Evolutionary conservation across 2,329 filamentous ascomycete genomes (phyloP), one percentile per base, ranked within the genome.

Genomic region (Lasiodiplodia sp.): DNA sequence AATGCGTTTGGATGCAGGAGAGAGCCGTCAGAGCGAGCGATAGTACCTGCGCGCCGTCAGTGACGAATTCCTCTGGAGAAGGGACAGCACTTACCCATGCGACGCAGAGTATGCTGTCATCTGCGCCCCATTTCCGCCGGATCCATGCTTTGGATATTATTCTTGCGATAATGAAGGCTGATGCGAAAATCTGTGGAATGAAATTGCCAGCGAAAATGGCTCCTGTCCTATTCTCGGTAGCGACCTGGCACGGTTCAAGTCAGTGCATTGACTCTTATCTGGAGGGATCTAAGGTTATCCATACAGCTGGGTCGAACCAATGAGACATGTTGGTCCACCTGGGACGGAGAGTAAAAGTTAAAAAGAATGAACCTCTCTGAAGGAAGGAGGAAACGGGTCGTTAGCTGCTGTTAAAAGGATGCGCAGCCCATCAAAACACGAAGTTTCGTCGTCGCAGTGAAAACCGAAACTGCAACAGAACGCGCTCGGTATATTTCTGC

Each of bases 61-160:
- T 31, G 7, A 34, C n/a, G 21, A 6, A 11, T 10, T 8, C 4
- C n/a, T n/a, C 7, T 28, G 21, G 4, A 6, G 2, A n/a, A 6
- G 5, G 4, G 7, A 37, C 1, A 16, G 2, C 10, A 25, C 0
- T 3, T 31, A 63, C 58, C 58, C 58, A 63, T 21, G 58, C 58
- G 16, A 51, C 16, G 28, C 40, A 49, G 2, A 63, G 14, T 3
- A 63, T 23, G 4, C 23, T 40, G 37, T 63, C 58, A 34, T 63
- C 58, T 3, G 25, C 10, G 3, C 58, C 58, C 58, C 58, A 63
- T 34, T 18, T 12, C 3, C 58, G 40, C 10, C 40, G 58, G 4
- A 63, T 49, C 23, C 47, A 51, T 12, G 25, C 40, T 21, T 63
- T 63, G 14, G 58, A 63, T 4, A 63, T 51, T 34, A 63, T 49